Percentiles rank a stretch among this genome's conserved stretches.
Evolutionary conservation across 768 basidiomycete species (phyloP).

Genomic region (Tulasnella sp.): DNA sequence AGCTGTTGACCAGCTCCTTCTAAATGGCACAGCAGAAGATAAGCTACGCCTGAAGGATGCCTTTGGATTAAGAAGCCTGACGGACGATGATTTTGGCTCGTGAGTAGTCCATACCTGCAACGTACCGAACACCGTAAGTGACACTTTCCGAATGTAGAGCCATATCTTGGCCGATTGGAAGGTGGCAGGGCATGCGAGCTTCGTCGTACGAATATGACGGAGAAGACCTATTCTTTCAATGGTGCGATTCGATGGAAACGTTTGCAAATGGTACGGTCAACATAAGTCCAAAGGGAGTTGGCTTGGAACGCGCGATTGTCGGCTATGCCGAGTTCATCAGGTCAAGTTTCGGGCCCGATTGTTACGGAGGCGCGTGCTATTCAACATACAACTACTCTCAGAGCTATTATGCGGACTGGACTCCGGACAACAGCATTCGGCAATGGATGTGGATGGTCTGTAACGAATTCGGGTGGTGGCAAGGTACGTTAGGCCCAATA

Average conservation of each 20-base stretch:
- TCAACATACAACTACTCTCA: constrained; percentile 2
- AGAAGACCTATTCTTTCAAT: constrained; percentile 3
- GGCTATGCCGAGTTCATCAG: background rate
- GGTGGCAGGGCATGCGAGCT: background rate
- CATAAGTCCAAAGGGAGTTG: background rate
- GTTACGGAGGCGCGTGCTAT: constrained; percentile 6
- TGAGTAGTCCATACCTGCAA: background rate
- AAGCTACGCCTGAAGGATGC: background rate
- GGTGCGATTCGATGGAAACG: constrained; percentile 11
- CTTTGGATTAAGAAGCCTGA: background rate
- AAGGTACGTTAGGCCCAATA: background rate
- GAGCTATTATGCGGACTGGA: background rate
- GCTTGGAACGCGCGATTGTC: background rate
- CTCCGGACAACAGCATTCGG: background rate
- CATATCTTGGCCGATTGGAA: background rate
- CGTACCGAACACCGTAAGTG: no score
- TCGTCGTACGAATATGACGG: background rate
- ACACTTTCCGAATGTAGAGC: background rate
- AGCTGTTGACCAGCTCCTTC: background rate
- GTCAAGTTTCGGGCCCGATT: background rate
- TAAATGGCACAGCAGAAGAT: background rate
- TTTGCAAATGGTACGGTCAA: background rate
- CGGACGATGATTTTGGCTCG: background rate
- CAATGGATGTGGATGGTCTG: constrained; percentile 12
- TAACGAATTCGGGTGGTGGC: constrained; percentile 5